Percentiles rank a stretch among this genome's conserved stretches.
phyloP scores from a whole-genome alignment of 306 rosid genomes.

The Malus fusca region DNA sequence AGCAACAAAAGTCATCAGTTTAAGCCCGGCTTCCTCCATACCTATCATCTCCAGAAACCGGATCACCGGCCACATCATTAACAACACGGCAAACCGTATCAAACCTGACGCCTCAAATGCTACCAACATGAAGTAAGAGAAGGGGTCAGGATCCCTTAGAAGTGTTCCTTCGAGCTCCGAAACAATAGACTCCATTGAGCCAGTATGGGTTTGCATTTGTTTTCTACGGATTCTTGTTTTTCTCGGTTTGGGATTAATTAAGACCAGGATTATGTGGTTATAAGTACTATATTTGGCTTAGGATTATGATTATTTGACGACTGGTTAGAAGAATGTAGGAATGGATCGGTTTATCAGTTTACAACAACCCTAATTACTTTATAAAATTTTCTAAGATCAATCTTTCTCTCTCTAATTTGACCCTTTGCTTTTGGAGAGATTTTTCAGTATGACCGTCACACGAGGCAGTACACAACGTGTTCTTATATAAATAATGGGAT shows the following conservation, averaged over 20 bases:
- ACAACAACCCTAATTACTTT: constrained; percentile 35
- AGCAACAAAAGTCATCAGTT: constrained; percentile 55
- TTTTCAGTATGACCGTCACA: too few relatives aligned
- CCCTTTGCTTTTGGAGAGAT: background rate
- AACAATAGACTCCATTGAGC: constrained; percentile 43
- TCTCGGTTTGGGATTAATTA: background rate
- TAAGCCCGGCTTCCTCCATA: constrained; percentile 31
- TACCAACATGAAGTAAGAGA: constrained; percentile 77
- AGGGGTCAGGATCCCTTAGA: constrained; percentile 44
- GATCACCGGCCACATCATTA: constrained; percentile 58
- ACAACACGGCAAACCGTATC: constrained; percentile 56
- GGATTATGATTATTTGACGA: constrained; percentile 9
- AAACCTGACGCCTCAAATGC: constrained; percentile 83
- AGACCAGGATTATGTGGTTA: background rate
- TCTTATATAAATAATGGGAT: too few relatives aligned
- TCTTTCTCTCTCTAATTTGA: background rate
- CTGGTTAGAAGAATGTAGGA: constrained; percentile 13
- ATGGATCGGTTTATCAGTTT: constrained; percentile 51
- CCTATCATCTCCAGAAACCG: constrained; percentile 27
- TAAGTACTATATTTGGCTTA: background rate
- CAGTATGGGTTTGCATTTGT: constrained; percentile 2
- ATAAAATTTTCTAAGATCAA: background rate
- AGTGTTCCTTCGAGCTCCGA: constrained; percentile 88
- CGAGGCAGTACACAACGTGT: too few relatives aligned
- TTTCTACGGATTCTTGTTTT: background rate